Percentiles rank a stretch among this genome's conserved stretches.
phyloP scores from a whole-genome alignment of 257 asterid genomes.

The Fraxinus anomala region DNA sequence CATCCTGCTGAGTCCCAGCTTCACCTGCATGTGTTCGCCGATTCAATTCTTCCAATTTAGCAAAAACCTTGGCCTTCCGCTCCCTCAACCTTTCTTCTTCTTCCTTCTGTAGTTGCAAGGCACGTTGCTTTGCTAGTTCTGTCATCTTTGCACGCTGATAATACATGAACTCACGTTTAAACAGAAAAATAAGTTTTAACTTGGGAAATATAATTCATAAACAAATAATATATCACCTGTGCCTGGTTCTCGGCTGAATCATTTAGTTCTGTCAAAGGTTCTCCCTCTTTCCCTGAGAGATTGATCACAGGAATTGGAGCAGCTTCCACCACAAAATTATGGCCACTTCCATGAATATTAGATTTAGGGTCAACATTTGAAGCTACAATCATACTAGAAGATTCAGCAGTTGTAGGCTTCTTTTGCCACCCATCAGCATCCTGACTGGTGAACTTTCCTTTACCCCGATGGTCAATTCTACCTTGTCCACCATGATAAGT shows the following conservation, averaged over 20 bases:
- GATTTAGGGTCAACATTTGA: constrained; percentile 37
- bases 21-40: constrained; percentile 65
- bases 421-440: constrained; percentile 64
- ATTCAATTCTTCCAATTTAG: constrained; percentile 92
- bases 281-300: constrained; percentile 40
- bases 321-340: constrained; percentile 43
- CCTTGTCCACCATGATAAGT: constrained; percentile 51
- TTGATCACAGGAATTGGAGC: constrained; percentile 37
- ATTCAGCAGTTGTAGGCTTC: constrained; percentile 47
- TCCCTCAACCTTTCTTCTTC: constrained; percentile 87
- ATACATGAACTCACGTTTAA: constrained; percentile 23
- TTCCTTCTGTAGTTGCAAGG: constrained; percentile 78
- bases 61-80: constrained; percentile 90
- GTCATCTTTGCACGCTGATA: constrained; percentile 70
- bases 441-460: constrained; percentile 52
- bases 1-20: constrained; percentile 42
- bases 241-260: constrained; percentile 74
- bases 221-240: constrained; percentile 44
- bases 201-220: neutral
- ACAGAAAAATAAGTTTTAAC: neutral
- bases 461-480: constrained; percentile 55
- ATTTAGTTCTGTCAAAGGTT: constrained; percentile 41
- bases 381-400: constrained; percentile 31
- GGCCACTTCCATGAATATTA: constrained; percentile 33
- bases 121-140: constrained; percentile 80